Percentiles rank a stretch among this genome's conserved stretches.
Evolutionary conservation across 768 basidiomycete species (phyloP).

Genomic region (Amyloporia xantha): DNA sequence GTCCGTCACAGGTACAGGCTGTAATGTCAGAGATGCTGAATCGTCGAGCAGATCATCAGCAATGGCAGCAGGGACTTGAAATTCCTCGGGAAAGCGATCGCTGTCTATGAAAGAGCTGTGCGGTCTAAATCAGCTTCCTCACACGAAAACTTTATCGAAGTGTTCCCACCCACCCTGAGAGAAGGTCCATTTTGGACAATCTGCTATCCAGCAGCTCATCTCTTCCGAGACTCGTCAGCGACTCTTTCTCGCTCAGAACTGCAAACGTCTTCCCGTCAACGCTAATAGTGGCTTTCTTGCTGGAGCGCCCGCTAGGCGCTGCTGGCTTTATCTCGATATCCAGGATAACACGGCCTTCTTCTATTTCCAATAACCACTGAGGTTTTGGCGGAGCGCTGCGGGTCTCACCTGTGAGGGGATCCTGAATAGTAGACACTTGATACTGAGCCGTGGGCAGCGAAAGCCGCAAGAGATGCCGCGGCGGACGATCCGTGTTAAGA

Average conservation of each 20-base stretch:
- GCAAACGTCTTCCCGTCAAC: conserved; percentile 34
- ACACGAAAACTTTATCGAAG: not conserved
- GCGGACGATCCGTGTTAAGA: conserved; percentile 43
- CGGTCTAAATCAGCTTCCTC: conserved; percentile 1
- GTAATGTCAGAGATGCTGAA: conserved; percentile 13
- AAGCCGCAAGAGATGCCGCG: conserved; percentile 71
- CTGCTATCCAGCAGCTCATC: conserved; percentile 74
- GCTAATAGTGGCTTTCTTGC: conserved; percentile 32
- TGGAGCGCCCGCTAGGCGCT: conserved; percentile 27
- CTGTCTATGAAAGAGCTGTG: conserved; percentile 48
- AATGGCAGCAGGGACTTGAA: conserved; percentile 53
- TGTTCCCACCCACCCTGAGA: conserved; percentile 51
- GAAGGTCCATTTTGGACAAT: conserved; percentile 55
- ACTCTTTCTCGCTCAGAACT: conserved; percentile 72
- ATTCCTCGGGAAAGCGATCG: conserved; percentile 53
- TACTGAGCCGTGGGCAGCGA: conserved; percentile 80
- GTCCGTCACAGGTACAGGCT: conserved; percentile 8
- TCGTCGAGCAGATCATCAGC: conserved; percentile 54
- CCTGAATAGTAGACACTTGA: conserved; percentile 65
- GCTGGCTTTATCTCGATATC: conserved; percentile 48
- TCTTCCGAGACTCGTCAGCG: conserved; percentile 59
- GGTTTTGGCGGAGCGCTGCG: conserved; percentile 57
- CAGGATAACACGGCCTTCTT: conserved; percentile 53
- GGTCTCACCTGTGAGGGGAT: conserved; percentile 74
- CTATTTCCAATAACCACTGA: conserved; percentile 63